phyloP scores from a whole-genome alignment of 2,329 filamentous ascomycete genomes.

The Ophiostoma pallidulum region DNA sequence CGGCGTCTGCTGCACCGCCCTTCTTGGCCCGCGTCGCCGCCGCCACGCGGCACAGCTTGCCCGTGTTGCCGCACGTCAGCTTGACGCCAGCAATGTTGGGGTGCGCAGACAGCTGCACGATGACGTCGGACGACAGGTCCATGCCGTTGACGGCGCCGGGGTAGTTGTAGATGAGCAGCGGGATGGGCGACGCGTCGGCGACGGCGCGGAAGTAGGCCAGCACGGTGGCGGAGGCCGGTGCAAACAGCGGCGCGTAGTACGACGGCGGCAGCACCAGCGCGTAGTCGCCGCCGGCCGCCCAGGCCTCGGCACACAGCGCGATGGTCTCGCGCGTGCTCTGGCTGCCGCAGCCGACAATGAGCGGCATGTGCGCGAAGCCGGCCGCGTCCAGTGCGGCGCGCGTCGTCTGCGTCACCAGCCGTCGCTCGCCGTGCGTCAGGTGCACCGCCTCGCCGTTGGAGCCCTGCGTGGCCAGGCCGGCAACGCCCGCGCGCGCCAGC shows the following conservation, averaged over 20 bases:
- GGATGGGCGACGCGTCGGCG: conserved; percentile 53
- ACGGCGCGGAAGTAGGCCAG: conserved; percentile 57
- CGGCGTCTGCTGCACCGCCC: not conserved
- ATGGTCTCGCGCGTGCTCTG: conserved; percentile 67
- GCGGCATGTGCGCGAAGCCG: conserved; percentile 55
- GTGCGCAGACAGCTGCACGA: conserved; percentile 50
- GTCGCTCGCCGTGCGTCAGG: conserved; percentile 60
- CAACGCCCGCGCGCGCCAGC: conserved; percentile 64
- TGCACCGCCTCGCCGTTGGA: conserved; percentile 80
- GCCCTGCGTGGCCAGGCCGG: conserved; percentile 67
- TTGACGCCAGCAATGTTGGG: conserved; percentile 61
- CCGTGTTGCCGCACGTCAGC: conserved; percentile 61
- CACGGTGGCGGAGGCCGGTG: conserved; percentile 49
- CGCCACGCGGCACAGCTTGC: conserved; percentile 55
- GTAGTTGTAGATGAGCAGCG: conserved; percentile 61
- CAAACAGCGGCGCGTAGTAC: conserved; percentile 64
- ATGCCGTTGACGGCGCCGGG: conserved; percentile 54
- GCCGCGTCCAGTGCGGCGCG: conserved; percentile 58
- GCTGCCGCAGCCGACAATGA: conserved; percentile 68
- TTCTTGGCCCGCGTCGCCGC: conserved; percentile 38
- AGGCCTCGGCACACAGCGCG: conserved; percentile 58
- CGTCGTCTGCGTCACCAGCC: conserved; percentile 58
- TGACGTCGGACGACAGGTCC: conserved; percentile 54
- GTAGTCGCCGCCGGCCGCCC: conserved; percentile 61
- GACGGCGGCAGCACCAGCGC: conserved; percentile 66